Base-by-base conservation (phyloP, 2,329 filamentous ascomycete genomes). In the Trichoderma sp. region DNA sequence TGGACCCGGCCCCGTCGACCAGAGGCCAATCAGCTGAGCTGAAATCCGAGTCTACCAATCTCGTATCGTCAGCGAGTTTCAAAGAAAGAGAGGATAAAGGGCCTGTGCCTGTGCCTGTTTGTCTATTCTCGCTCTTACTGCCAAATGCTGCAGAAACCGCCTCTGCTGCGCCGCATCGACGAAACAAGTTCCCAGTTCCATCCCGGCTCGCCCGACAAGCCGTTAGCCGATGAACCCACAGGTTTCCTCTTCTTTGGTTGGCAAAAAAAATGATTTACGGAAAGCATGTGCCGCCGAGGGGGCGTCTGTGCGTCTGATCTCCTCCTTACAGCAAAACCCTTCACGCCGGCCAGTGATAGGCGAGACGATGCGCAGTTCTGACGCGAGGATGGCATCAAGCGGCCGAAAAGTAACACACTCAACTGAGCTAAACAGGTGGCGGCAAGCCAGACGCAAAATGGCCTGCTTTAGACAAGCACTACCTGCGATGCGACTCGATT, bases 151-250 rank as follows among this genome's bases (percentile, higher is more conserved):
- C 64, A 41, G 45, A 53, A 71, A 35, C 60, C 18, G 53, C 56
- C 69, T 8, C 60, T 65, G 69, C 69, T 73, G 60, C 69, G 69
- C 69, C 69, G 59, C 69, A 45, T 50, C 69, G 11, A 38, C 35
- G 69, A 35, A 72, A 53, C 38, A 64, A 72, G 69, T 50, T 27
- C 68, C 68, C 31, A n/a, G 7, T 50, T 18, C 9, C 12, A 33
- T 50, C 27, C 60, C 68, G 35, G 56, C 35, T 60, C 16, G 29
- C 27, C 69, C 69, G 69, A 33, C 69, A 18, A 45, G 53, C 50
- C 50, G 27, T 24, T 21, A 50, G 35, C 56, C 35, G 38, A 45
- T 29, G 50, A 27, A 33, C 16, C 50, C 67, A 71, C 50, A n/a
- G 66, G 9, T 50, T 38, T 18, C 33, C 9, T 71, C 38, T 50